Evolutionary conservation across 2,329 filamentous ascomycete genomes (phyloP), one percentile per base, ranked within the genome.

Genomic region (Fonsecaea multimorphosa): DNA sequence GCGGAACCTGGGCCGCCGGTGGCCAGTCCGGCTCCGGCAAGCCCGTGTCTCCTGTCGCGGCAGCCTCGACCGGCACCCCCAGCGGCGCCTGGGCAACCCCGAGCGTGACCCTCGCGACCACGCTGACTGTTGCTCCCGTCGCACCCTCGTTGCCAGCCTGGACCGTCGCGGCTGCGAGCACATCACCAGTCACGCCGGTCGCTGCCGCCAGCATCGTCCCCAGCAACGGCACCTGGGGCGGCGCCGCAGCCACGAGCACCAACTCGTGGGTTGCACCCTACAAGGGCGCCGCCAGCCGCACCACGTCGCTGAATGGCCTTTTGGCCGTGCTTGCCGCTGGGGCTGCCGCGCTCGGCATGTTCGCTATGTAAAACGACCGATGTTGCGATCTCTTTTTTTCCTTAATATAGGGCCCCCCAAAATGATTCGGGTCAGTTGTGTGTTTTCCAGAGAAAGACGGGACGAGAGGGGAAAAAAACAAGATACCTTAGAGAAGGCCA

Each of bases 231-330:
- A 31, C 29, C 29, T 31, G 29, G 29, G 29, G 29, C 29, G 29
- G 3, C 29, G 29, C 29, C 29, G 29, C 29, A n/a, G n/a, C n/a
- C 11, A 34, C 55, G 6, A 40, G 55, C 59, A 65, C 64, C 22
- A 31, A 44, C n/a, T 34, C 63, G 1, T 63, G 51, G 56, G 60
- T 64, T 8, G 67, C 67, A 3, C 64, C 61, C 14, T 69, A 63
- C 52, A 69, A 65, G n/a, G 67, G 67, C 12, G 64, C 62, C 29
- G 67, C 67, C 29, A 64, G 64, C 3, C 59, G 58, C 31, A 59
- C 59, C n/a, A 61, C n/a, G 31, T 52, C 49, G 27, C 27, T 62
- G 51, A 66, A 60, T 40, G 52, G 8, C 11, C 5, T 63, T 27
- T 9, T 2, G 6, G 61, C 61, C 14, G 32, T 70, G 29, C 12